Percentiles rank a stretch among this genome's conserved stretches.
phyloP scores from a whole-genome alignment of 78 protist genomes.

The Dictyostelium brefeldianum region DNA sequence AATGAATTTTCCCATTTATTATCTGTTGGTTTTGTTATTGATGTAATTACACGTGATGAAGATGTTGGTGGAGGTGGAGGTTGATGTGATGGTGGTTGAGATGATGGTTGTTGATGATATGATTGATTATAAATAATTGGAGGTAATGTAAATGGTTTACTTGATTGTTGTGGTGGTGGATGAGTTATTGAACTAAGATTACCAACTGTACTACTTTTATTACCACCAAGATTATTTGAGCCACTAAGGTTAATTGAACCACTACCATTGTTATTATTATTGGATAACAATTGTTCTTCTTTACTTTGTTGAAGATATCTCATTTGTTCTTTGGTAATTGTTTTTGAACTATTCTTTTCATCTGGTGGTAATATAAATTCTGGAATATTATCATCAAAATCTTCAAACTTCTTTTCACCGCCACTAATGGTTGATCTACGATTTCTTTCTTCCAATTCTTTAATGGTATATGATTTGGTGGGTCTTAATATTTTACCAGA shows the following conservation, averaged over 20 bases:
- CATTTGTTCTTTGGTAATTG: slow-evolving; percentile 1
- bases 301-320: background rate
- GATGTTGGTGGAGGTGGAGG: background rate
- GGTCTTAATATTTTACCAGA: background rate
- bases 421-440: slow-evolving; percentile 49
- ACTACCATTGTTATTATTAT: background rate
- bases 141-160: background rate
- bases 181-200: slow-evolving; percentile 9
- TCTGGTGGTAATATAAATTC: background rate
- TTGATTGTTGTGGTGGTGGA: slow-evolving; percentile 46
- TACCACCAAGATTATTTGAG: background rate
- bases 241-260: background rate
- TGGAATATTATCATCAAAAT: background rate
- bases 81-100: background rate
- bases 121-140: background rate
- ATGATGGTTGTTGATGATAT: background rate
- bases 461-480: background rate
- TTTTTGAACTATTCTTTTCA: slow-evolving; percentile 16
- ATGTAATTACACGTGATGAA: background rate
- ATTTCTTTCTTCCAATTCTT: slow-evolving; percentile 40
- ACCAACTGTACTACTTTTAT: background rate
- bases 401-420: slow-evolving; percentile 27
- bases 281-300: background rate
- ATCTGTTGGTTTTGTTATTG: background rate
- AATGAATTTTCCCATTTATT: slow-evolving; percentile 3